These are phyloP conservation scores for Penicillium verrucosum DNA, from an alignment of 2,329 filamentous ascomycete species.

Conservation along the genomic window DNA sequence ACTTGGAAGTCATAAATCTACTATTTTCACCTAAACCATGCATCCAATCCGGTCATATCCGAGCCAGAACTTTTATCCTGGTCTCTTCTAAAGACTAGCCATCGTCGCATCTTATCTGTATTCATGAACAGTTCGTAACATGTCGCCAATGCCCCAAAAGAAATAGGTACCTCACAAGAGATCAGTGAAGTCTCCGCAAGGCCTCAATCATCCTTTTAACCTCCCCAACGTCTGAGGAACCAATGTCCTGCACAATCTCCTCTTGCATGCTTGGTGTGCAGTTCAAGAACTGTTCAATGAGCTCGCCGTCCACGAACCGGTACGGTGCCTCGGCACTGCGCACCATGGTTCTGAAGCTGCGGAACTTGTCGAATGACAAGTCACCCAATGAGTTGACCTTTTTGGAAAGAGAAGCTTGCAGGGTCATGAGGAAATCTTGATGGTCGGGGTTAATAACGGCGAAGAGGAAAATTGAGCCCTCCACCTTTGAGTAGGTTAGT, in stretches of 20 bases:
- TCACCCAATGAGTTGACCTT: conserved; percentile 67
- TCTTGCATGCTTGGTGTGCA: conserved; percentile 58
- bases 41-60: background rate
- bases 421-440: conserved; percentile 75
- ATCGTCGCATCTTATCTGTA: background rate
- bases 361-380: conserved; percentile 72
- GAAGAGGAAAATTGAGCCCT: conserved; percentile 88
- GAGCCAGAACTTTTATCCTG: background rate
- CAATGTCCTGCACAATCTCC: conserved; percentile 51
- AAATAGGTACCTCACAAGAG: background rate
- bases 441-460: conserved; percentile 69
- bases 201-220: conserved; percentile 60
- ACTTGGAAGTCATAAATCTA: background rate
- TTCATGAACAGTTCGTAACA: conserved; percentile 7
- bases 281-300: conserved; percentile 81
- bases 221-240: conserved; percentile 55
- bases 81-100: background rate
- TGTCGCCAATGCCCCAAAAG: background rate
- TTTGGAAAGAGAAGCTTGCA: conserved; percentile 69
- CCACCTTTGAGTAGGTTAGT: conserved; percentile 55
- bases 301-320: conserved; percentile 87
- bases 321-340: conserved; percentile 71
- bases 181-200: conserved; percentile 50
- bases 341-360: conserved; percentile 74
- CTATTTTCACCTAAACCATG: conserved; percentile 1